Evolutionary conservation across 331 rosid species (phyloP).

Genomic region (Ulmus americana): DNA sequence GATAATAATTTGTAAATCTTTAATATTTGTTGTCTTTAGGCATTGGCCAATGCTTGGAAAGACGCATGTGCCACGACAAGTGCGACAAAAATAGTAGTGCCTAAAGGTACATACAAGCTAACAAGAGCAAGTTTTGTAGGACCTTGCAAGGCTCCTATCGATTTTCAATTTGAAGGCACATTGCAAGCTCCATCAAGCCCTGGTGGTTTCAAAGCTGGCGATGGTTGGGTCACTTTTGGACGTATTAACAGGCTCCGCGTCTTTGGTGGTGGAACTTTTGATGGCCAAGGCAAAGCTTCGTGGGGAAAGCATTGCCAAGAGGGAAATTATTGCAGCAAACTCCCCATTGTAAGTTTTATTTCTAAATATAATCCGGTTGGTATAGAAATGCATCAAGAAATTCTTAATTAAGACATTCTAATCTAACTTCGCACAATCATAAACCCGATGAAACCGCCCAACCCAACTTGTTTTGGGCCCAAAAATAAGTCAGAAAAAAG

Average conservation of each 20-base stretch:
- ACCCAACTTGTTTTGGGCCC: too few species aligned
- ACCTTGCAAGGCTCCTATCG: slow-evolving; percentile 18
- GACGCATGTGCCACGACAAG: background rate
- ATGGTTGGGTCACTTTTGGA: slow-evolving; percentile 27
- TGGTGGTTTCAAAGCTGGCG: slow-evolving; percentile 5
- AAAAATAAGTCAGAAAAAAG: too few species aligned
- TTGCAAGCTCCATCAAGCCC: slow-evolving; percentile 15
- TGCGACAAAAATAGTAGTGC: background rate
- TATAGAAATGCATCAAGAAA: too few species aligned
- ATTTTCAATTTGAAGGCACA: slow-evolving; percentile 19
- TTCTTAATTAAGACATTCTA: background rate
- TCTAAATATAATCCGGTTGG: too few species aligned
- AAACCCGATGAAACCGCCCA: too few species aligned
- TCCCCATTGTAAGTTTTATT: slow-evolving; percentile 28
- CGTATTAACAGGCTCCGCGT: slow-evolving; percentile 13
- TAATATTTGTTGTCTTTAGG: background rate
- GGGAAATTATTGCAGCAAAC: slow-evolving; percentile 18
- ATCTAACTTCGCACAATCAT: background rate
- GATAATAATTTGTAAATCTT: background rate
- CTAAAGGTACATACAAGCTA: slow-evolving; percentile 4
- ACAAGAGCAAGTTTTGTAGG: slow-evolving; percentile 1
- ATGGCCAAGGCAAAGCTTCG: slow-evolving; percentile 36
- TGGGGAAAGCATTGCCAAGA: slow-evolving; percentile 32
- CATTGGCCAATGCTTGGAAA: slow-evolving; percentile 3
- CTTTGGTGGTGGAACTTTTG: slow-evolving; percentile 14